phyloP scores from a whole-genome alignment of 1,139 yeast species.

The Geotrichum europaeum region DNA sequence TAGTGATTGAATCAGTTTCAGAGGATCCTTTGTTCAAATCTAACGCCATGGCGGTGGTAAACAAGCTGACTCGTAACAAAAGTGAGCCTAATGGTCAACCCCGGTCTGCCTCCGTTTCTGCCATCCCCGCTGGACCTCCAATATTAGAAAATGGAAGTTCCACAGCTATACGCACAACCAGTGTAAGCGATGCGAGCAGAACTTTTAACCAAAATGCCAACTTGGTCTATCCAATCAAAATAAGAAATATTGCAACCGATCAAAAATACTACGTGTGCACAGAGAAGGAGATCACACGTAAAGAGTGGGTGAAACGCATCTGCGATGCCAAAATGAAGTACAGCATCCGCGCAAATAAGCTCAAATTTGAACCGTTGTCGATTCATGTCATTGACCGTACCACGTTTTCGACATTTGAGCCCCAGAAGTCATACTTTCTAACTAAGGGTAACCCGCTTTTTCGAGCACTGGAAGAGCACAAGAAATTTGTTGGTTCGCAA shows the following conservation, averaged over 20 bases:
- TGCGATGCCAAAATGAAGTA: slow-evolving; percentile 10
- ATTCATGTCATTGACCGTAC: slow-evolving; percentile 9
- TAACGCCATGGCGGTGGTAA: slow-evolving; percentile 8
- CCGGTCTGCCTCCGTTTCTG: slow-evolving; percentile 1
- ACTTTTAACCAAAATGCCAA: slow-evolving; percentile 8
- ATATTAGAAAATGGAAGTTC: background rate
- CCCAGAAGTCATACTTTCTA: slow-evolving; percentile 7
- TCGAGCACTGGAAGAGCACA: slow-evolving; percentile 6
- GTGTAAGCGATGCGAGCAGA: background rate
- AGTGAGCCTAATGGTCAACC: slow-evolving; percentile 5
- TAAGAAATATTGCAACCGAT: slow-evolving; percentile 14
- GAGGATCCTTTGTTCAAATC: slow-evolving; percentile 34
- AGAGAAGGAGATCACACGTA: slow-evolving; percentile 13
- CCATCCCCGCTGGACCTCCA: background rate
- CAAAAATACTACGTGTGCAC: slow-evolving; percentile 13
- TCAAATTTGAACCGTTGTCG: slow-evolving; percentile 9
- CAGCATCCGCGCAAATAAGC: slow-evolving; percentile 1
- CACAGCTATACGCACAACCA: background rate
- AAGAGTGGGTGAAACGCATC: slow-evolving; percentile 14
- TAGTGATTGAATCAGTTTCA: slow-evolving; percentile 32
- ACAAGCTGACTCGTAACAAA: slow-evolving; percentile 12
- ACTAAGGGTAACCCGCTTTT: slow-evolving; percentile 5
- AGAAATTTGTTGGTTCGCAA: slow-evolving; percentile 1
- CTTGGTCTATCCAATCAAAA: slow-evolving; percentile 13
- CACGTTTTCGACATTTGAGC: slow-evolving; percentile 8